Percentiles rank a stretch among this genome's conserved stretches.
Conservation (phyloP, 1,284 basidiomycete species). For the Phellopilus nigrolimitatus region DNA sequence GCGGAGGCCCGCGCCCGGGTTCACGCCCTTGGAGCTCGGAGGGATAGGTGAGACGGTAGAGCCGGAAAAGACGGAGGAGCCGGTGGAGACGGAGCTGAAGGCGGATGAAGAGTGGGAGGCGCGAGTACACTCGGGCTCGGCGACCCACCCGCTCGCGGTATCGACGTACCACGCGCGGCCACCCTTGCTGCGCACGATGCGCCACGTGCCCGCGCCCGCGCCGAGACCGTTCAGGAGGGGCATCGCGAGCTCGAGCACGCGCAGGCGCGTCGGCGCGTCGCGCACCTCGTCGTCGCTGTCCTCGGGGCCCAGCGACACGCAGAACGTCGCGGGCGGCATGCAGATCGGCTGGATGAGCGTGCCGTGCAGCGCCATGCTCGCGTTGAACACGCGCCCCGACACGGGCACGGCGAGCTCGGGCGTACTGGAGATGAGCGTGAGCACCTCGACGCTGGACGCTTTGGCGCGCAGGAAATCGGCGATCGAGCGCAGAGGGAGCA, state of each 20-base stretch:
- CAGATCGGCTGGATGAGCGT: constrained; percentile 76
- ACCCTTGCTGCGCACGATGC: constrained; percentile 86
- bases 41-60: too few species aligned
- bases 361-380: constrained; percentile 60
- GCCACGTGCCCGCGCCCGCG: constrained; percentile 79
- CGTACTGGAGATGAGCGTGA: constrained; percentile 78
- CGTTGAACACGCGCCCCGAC: constrained; percentile 36
- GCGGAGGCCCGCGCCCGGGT: constrained; percentile 36
- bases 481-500: constrained; percentile 64
- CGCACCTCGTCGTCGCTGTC: constrained; percentile 30
- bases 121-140: constrained; percentile 22
- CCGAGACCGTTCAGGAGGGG: constrained; percentile 68
- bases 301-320: constrained; percentile 23
- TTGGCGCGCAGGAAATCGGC: constrained; percentile 66
- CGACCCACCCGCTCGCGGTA: constrained; percentile 76
- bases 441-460: constrained; percentile 78
- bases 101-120: neutral
- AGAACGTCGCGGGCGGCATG: constrained; percentile 71
- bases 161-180: constrained; percentile 96
- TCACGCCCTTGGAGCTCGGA: constrained; percentile 26
- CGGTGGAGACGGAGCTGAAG: neutral
- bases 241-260: constrained; percentile 86
- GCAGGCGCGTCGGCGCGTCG: constrained; percentile 62
- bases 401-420: constrained; percentile 63
- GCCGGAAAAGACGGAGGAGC: constrained; percentile 31